Evolutionary conservation across 2,329 filamentous ascomycete genomes (phyloP).

Genomic region (Cordyceps tenuipes): DNA sequence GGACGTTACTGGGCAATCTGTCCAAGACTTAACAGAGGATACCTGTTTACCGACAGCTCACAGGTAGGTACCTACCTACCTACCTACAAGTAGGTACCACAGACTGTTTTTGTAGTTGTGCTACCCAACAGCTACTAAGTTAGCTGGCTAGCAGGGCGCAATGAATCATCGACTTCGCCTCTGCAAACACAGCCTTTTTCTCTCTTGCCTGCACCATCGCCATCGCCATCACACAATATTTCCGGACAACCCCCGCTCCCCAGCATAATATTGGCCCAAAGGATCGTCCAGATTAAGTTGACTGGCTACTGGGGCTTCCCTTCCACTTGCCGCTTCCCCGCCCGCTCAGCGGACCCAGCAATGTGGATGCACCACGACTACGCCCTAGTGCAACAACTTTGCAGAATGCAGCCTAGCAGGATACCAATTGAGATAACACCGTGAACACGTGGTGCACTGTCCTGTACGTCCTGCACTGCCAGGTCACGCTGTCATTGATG

Average conservation of each 20-base stretch:
- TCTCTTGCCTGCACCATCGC: neutral
- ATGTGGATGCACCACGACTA: neutral
- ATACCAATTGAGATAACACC: neutral
- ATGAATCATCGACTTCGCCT: neutral
- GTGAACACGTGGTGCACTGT: neutral
- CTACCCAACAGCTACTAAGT: neutral
- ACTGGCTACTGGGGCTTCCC: neutral
- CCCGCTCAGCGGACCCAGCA: conserved; percentile 4
- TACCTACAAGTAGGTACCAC: neutral
- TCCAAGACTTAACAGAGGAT: neutral
- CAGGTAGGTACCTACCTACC: neutral
- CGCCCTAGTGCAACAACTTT: conserved; percentile 9
- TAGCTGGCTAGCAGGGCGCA: neutral
- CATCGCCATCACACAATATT: neutral
- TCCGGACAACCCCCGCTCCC: neutral
- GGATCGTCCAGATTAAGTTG: conserved; percentile 24
- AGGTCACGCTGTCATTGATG: neutral
- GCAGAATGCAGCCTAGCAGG: conserved; percentile 1
- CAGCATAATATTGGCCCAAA: neutral
- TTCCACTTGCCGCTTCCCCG: neutral
- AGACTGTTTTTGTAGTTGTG: neutral
- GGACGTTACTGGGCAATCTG: neutral
- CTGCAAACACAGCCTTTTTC: neutral
- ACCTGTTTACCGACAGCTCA: neutral
- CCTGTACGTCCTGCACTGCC: neutral